Evolutionary conservation across 1,284 basidiomycete genomes (phyloP).

Genomic region (Ceratobasidium sp.): DNA sequence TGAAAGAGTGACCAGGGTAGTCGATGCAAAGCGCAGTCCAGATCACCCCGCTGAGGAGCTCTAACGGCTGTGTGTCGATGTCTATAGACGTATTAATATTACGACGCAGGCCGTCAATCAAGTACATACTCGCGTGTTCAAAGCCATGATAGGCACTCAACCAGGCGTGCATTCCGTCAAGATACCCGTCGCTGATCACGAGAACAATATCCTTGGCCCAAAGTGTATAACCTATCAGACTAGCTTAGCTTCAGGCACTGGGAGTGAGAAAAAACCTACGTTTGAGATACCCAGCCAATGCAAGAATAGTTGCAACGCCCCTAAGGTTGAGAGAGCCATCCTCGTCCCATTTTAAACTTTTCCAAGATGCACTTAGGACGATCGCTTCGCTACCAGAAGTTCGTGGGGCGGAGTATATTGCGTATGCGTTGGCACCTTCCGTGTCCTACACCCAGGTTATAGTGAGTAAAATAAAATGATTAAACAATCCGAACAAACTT

Average conservation of each 20-base stretch:
- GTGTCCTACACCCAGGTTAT: constrained; percentile 54
- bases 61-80: constrained; percentile 61
- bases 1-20: constrained; percentile 96
- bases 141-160: constrained; percentile 82
- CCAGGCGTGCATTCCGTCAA: constrained; percentile 95
- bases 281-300: constrained; percentile 84
- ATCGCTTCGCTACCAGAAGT: constrained; percentile 91
- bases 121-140: constrained; percentile 68
- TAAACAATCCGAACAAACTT: constrained; percentile 45
- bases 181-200: constrained; percentile 87
- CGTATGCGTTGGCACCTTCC: constrained; percentile 83
- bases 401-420: constrained; percentile 82
- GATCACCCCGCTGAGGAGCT: constrained; percentile 75
- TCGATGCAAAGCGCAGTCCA: constrained; percentile 97
- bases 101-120: not conserved
- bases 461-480: not conserved
- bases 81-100: not conserved
- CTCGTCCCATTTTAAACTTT: constrained; percentile 62
- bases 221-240: constrained; percentile 75
- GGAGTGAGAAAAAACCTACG: constrained; percentile 60
- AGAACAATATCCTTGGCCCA: constrained; percentile 97
- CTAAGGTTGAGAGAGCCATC: constrained; percentile 79
- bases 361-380: constrained; percentile 89
- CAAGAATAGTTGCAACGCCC: constrained; percentile 84
- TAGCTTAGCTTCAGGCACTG: constrained; percentile 26